These are phyloP conservation scores for Fusarium dlaminii DNA, from an alignment of 2,329 filamentous ascomycete genomes.

Conservation along the genomic window DNA sequence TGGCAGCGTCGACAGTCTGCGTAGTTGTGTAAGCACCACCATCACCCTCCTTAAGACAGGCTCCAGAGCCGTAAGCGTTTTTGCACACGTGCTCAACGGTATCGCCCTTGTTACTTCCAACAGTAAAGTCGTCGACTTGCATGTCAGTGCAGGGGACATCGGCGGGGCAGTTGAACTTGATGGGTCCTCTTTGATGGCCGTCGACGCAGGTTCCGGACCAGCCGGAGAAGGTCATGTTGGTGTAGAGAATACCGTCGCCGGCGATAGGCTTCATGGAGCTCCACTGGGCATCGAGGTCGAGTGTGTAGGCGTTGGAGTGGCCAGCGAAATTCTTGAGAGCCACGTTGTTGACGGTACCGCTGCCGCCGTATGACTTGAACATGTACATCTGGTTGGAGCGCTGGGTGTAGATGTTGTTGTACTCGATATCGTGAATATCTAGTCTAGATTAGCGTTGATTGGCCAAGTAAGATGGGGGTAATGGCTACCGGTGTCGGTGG, in stretches of 20 bases:
- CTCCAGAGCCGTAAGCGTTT: constrained; percentile 33
- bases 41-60: constrained; percentile 18
- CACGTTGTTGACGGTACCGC: constrained; percentile 33
- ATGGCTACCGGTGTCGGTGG: not conserved
- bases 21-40: constrained; percentile 22
- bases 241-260: constrained; percentile 31
- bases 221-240: constrained; percentile 33
- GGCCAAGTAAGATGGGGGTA: rapidly evolving
- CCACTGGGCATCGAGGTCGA: constrained; percentile 34
- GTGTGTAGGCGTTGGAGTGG: constrained; percentile 35
- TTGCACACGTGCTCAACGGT: constrained; percentile 28
- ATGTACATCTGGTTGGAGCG: constrained; percentile 39
- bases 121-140: constrained; percentile 30
- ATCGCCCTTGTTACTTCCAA: constrained; percentile 23
- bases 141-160: constrained; percentile 32
- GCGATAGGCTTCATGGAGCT: constrained; percentile 22
- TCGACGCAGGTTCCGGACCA: constrained; percentile 36
- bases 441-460: not conserved
- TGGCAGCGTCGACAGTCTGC: constrained; percentile 18
- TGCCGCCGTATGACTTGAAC: constrained; percentile 38
- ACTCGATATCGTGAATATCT: constrained; percentile 31
- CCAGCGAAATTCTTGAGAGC: constrained; percentile 33
- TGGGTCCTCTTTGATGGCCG: constrained; percentile 26
- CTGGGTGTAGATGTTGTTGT: constrained; percentile 36
- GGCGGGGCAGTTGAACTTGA: constrained; percentile 36